Percentiles rank a stretch among this genome's conserved stretches.
Conservation (phyloP, 2,329 filamentous ascomycete species). For the Colletotrichum sp. region DNA sequence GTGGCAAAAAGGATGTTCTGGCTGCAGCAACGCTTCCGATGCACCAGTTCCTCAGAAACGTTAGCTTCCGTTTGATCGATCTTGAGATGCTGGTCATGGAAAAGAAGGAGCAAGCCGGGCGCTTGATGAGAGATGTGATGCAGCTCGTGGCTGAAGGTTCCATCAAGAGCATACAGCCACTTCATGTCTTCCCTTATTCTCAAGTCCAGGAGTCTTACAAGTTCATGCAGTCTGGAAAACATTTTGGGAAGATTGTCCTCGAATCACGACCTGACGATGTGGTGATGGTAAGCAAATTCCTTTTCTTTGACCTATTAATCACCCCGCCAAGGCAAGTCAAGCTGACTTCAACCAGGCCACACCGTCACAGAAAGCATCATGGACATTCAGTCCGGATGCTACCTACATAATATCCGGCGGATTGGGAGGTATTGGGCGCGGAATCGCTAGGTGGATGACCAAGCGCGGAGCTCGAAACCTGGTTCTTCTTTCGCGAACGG, state of each 20-base stretch:
- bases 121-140: constrained; percentile 6
- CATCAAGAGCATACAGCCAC: constrained; percentile 8
- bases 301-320: not conserved
- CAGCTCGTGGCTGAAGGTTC: not conserved
- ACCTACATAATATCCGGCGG: constrained; percentile 35
- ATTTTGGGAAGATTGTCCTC: constrained; percentile 46
- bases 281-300: not conserved
- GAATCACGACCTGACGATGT: not conserved
- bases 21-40: constrained; percentile 46
- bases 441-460: constrained; percentile 28
- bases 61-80: constrained; percentile 39
- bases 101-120: constrained; percentile 18
- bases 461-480: constrained; percentile 30
- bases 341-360: constrained; percentile 3
- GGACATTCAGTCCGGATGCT: constrained; percentile 20
- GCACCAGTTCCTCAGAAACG: constrained; percentile 43
- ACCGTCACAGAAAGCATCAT: not conserved
- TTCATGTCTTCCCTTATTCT: constrained; percentile 23
- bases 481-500: constrained; percentile 31
- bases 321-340: not conserved
- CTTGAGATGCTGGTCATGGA: constrained; percentile 22
- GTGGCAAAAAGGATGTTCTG: constrained; percentile 43
- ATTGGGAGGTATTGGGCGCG: constrained; percentile 30
- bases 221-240: constrained; percentile 41
- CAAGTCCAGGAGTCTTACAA: constrained; percentile 41